phyloP scores from a whole-genome alignment of 1,139 yeast species.

The Kurtzmaniella quercitrusa region DNA sequence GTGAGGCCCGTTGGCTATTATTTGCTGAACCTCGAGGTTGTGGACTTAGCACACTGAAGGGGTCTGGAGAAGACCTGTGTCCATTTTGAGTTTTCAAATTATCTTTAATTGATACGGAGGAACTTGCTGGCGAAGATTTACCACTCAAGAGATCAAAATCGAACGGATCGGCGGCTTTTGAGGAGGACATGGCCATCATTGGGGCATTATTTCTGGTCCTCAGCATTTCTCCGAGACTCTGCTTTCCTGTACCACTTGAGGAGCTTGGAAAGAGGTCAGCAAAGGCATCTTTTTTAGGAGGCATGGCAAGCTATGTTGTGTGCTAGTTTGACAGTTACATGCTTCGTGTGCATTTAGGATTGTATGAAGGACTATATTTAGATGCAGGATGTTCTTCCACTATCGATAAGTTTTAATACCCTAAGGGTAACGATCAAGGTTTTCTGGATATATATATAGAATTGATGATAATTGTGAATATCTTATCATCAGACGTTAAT shows the following conservation, averaged over 20 bases:
- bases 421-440: too few species aligned
- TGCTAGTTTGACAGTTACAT: neutral
- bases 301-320: slow-evolving; percentile 13
- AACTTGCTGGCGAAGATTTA: neutral
- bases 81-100: slow-evolving; percentile 10
- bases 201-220: neutral
- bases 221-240: slow-evolving; percentile 7
- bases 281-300: slow-evolving; percentile 46
- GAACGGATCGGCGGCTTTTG: neutral
- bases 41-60: neutral
- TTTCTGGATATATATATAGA: too few species aligned
- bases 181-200: neutral
- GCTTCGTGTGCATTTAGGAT: neutral
- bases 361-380: too few species aligned
- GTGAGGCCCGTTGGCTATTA: neutral
- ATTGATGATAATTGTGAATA: too few species aligned
- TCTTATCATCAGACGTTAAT: too few species aligned
- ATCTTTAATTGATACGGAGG: slow-evolving; percentile 11
- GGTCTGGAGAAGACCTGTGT: neutral
- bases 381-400: too few species aligned
- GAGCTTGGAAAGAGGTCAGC: slow-evolving; percentile 45
- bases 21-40: slow-evolving; percentile 5
- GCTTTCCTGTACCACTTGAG: slow-evolving; percentile 11
- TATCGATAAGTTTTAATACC: too few species aligned
- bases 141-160: slow-evolving; percentile 1